These are phyloP conservation scores for Komagataea norvegica DNA, from an alignment of 1,139 yeast genomes.

Conservation along the genomic window DNA sequence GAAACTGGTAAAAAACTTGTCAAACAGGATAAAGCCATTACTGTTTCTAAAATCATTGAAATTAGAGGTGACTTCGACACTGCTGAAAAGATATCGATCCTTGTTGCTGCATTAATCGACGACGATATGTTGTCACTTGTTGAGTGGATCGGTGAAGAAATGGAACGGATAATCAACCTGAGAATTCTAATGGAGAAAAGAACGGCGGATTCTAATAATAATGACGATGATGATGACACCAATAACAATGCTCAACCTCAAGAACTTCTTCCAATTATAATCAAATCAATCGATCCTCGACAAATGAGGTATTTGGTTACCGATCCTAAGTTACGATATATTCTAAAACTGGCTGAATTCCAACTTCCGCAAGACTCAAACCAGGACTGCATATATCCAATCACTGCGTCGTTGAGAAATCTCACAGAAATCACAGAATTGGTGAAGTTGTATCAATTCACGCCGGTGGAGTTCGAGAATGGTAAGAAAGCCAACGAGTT, in stretches of 20 bases:
- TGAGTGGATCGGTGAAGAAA: constrained; percentile 40
- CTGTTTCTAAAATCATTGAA: constrained; percentile 16
- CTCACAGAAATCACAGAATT: constrained; percentile 25
- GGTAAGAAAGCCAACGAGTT: constrained; percentile 25
- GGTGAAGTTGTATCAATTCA: constrained; percentile 31
- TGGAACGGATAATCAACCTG: constrained; percentile 28
- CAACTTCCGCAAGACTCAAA: constrained; percentile 19
- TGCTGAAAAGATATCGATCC: constrained; percentile 40
- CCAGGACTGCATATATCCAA: constrained; percentile 21
- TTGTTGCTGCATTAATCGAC: constrained; percentile 46
- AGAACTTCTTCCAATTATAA: constrained; percentile 9
- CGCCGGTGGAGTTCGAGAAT: constrained; percentile 26
- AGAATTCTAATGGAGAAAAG: constrained; percentile 8
- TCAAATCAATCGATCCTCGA: constrained; percentile 6
- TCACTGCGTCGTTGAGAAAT: constrained; percentile 19
- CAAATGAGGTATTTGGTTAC: constrained; percentile 20
- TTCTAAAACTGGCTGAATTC: constrained; percentile 31
- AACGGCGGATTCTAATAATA: background rate
- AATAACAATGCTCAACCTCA: no score
- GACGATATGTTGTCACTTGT: constrained; percentile 41
- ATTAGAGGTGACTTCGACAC: constrained; percentile 33
- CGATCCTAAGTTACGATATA: constrained; percentile 30
- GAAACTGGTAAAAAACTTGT: constrained; percentile 47
- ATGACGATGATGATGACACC: constrained; percentile 9
- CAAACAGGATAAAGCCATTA: constrained; percentile 8